phyloP scores from a whole-genome alignment of 768 basidiomycete species.

The Rhizopogon sp. region DNA sequence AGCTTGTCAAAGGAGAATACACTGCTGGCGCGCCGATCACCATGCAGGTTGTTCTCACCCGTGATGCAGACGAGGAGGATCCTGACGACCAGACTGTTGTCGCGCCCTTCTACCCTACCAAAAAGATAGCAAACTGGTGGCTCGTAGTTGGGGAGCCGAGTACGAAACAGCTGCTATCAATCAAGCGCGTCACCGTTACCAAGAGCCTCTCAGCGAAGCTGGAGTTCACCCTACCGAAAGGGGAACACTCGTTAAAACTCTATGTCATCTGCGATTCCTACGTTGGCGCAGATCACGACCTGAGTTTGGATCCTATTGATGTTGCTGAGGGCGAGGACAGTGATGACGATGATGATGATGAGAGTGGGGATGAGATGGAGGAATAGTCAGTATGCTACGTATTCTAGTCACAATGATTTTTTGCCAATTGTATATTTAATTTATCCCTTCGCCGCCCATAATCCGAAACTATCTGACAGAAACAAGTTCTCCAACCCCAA shows the following conservation, averaged over 20 bases:
- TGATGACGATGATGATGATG: slow-evolving; percentile 73
- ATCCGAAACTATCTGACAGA: background rate
- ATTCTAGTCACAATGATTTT: background rate
- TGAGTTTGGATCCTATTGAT: slow-evolving; percentile 74
- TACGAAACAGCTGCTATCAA: slow-evolving; percentile 75
- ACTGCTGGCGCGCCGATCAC: slow-evolving; percentile 81
- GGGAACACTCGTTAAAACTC: slow-evolving; percentile 74
- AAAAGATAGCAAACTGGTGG: slow-evolving; percentile 97
- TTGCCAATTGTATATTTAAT: background rate
- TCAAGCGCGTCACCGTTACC: slow-evolving; percentile 81
- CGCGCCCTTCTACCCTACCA: slow-evolving; percentile 89
- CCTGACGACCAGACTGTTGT: slow-evolving; percentile 76
- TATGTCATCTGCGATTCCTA: slow-evolving; percentile 94
- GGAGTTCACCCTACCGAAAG: slow-evolving; percentile 85
- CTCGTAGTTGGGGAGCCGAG: slow-evolving; percentile 85
- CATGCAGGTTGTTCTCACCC: slow-evolving; percentile 72
- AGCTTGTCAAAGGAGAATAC: slow-evolving; percentile 84
- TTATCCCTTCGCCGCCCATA: background rate
- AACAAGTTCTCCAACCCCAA: no score
- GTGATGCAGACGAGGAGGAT: slow-evolving; percentile 77
- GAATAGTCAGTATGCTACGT: slow-evolving; percentile 25
- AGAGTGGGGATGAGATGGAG: slow-evolving; percentile 62
- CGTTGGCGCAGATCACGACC: slow-evolving; percentile 88
- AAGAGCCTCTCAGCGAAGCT: slow-evolving; percentile 76
- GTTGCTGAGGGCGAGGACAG: slow-evolving; percentile 91